Evolutionary conservation across 1,284 basidiomycete species (phyloP), one percentile per base, ranked within the genome.

Genomic region (Ustilago shanxiensis): DNA sequence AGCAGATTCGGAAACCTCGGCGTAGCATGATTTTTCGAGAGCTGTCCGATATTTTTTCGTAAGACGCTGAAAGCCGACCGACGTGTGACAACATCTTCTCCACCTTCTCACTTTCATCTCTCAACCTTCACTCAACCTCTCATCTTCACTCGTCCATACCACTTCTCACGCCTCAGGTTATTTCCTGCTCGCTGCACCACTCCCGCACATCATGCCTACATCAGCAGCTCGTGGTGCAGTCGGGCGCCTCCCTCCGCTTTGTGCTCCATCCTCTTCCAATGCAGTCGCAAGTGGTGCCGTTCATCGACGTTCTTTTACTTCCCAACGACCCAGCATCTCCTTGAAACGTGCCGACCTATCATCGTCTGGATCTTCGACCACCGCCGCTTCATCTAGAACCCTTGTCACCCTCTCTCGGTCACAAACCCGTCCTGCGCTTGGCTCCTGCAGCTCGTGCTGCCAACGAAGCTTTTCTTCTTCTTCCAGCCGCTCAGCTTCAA

Each of bases 371-470:
- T 56, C 63, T 4, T 64, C 70, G 1, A 55, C 35, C 14, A 29
- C 41, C 13, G 35, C 70, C 4, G 64, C 62, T 41, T 66, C 69
- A 2, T 72, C 69, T 57, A 63, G 70, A 1, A 63, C 75, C 24
- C 66, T 77, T 5, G 60, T 70, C 61, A 72, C 60, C 18, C 60
- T 72, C 24, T 60, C 66, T 37, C 62, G 67, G 2, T 20, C 66
- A 9, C 39, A 60, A 11, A 14, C 28, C 33, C 52, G 44, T 52
- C 51, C 51, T 29, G 20, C 31, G 51, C 22, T 51, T 49, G 28
- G 44, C 13, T 57, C 61, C 1, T 66, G 73, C 56, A 63, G 60
- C 55, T 60, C 67, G 5, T 75, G 72, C 16, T 67, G 65, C 10
- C 35, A 35, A 13, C 37, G 75, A 10, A 7, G 47, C 44, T 77